A percentile compares a stretch with the other conserved stretches of the same genome.
phyloP scores from a whole-genome alignment of 2,329 filamentous ascomycete species.

The Talaromyces sp. region DNA sequence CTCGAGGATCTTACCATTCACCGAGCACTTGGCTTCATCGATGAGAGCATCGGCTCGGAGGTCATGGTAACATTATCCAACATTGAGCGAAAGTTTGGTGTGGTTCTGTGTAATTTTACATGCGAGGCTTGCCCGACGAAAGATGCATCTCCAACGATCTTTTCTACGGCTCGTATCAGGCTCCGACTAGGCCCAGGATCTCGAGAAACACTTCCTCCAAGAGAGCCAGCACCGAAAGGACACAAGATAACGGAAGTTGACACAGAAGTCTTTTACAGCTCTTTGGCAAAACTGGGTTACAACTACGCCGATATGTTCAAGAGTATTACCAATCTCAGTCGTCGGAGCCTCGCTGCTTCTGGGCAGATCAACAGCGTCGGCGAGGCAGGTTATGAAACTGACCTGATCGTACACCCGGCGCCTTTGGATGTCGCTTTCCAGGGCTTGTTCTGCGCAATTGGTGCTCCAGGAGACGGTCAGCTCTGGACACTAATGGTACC shows the following conservation, averaged over 20 bases:
- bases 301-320: slow-evolving; percentile 28
- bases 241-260: slow-evolving; percentile 19
- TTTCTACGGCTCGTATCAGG: neutral
- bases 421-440: slow-evolving; percentile 13
- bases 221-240: neutral
- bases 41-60: slow-evolving; percentile 1
- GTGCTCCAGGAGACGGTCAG: slow-evolving; percentile 21
- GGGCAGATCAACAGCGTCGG: neutral
- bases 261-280: slow-evolving; percentile 26
- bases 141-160: neutral
- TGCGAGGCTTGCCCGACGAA: neutral
- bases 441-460: slow-evolving; percentile 21
- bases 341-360: slow-evolving; percentile 20
- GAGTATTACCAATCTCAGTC: slow-evolving; percentile 16
- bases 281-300: slow-evolving; percentile 26
- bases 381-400: neutral
- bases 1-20: neutral
- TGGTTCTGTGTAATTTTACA: neutral
- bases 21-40: slow-evolving; percentile 1
- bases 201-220: neutral
- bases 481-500: slow-evolving; percentile 2
- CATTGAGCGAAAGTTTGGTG: neutral
- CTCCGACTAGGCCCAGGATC: neutral
- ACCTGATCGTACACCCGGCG: slow-evolving; percentile 11
- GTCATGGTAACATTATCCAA: slow-evolving; percentile 4